phyloP scores from a whole-genome alignment of 1,284 basidiomycete species.

The Calocybe gambosa region DNA sequence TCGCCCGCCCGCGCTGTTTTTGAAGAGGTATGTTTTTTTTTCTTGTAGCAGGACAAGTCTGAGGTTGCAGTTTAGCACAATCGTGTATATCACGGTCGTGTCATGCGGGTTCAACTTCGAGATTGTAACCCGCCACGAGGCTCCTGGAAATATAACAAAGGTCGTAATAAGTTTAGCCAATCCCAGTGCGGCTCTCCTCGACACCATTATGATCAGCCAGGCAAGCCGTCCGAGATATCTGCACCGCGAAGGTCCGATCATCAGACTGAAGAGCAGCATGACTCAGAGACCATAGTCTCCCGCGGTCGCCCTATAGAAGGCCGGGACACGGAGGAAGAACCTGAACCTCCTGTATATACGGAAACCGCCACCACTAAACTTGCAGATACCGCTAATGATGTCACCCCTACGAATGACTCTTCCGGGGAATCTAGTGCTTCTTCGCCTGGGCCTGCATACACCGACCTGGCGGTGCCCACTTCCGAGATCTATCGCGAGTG shows the following conservation, averaged over 20 bases:
- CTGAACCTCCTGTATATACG: conserved; percentile 13
- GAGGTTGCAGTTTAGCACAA: conserved; percentile 47
- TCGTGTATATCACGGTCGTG: conserved; percentile 55
- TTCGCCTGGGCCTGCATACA: conserved; percentile 12
- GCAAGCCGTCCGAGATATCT: conserved; percentile 12
- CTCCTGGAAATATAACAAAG: conserved; percentile 36
- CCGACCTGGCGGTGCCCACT: conserved; percentile 14
- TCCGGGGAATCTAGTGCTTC: conserved; percentile 7
- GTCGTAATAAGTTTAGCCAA: conserved; percentile 27
- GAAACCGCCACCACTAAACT: conserved; percentile 9
- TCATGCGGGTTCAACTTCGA: conserved; percentile 64
- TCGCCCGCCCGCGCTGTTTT: conserved; percentile 54
- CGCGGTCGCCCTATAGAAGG: conserved; percentile 2
- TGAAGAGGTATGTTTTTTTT: conserved; percentile 43
- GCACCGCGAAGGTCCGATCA: conserved; percentile 7
- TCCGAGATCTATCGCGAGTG: conserved; percentile 33
- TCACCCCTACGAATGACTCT: not conserved
- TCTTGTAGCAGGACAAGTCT: conserved; percentile 5
- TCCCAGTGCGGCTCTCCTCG: conserved; percentile 23
- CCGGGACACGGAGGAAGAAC: conserved; percentile 5
- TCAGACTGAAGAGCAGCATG: not conserved
- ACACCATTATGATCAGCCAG: conserved; percentile 18
- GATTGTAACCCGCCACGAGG: conserved; percentile 49
- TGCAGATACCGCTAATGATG: conserved; percentile 3
- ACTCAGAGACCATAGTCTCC: not conserved